These are phyloP conservation scores for Tetrahymena elliotti DNA, from an alignment of 73 alveolate species.

Conservation along the genomic window DNA sequence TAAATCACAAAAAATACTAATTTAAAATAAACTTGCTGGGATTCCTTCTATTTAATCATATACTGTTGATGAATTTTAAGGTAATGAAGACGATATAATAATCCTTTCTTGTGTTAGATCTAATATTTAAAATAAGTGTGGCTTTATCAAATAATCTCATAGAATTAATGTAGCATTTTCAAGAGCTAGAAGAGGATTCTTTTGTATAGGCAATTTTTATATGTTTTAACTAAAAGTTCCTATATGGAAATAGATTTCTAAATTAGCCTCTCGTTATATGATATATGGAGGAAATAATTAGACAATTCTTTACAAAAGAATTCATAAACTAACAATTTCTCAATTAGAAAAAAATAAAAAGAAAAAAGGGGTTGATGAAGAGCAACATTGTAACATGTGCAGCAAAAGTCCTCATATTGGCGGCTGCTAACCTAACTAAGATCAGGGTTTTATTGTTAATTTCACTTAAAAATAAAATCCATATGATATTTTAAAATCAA, in stretches of 20 bases:
- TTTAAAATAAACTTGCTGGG: neutral
- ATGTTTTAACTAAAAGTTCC: neutral
- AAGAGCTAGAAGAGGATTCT: constrained; percentile 83
- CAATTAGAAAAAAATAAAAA: neutral
- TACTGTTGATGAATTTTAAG: constrained; percentile 84
- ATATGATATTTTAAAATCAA: no score
- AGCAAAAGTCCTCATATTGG: neutral
- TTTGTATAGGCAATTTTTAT: constrained; percentile 69
- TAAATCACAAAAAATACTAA: constrained; percentile 44
- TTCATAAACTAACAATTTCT: neutral
- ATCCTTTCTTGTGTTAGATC: constrained; percentile 74
- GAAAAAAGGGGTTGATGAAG: neutral
- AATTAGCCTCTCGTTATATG: neutral
- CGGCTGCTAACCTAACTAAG: neutral
- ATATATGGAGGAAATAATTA: neutral
- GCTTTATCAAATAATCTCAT: constrained; percentile 61
- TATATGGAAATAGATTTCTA: neutral
- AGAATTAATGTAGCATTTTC: constrained; percentile 86
- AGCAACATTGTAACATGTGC: neutral
- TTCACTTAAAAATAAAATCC: no score
- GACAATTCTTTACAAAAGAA: neutral
- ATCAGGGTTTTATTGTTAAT: no score
- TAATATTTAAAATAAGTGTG: constrained; percentile 49
- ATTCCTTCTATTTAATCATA: constrained; percentile 30
- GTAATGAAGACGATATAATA: constrained; percentile 86